Conservation (phyloP, 108 stramenopile species). For the Cyclostephanos invisitatus region DNA sequence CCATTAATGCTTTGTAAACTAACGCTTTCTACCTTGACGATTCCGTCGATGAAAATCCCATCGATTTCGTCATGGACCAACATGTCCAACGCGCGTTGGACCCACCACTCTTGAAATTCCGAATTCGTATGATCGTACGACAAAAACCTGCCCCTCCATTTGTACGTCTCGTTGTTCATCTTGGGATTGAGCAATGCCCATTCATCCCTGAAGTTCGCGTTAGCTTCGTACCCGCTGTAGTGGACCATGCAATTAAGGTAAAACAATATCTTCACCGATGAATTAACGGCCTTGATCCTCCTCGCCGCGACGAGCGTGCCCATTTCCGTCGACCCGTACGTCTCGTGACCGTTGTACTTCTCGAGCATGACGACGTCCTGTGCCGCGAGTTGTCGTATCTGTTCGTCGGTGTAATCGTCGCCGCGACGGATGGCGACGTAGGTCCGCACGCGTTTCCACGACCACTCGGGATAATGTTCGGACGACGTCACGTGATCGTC, state of each 20-base stretch:
- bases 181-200: constrained; percentile 24
- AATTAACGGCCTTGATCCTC: constrained; percentile 30
- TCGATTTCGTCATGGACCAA: constrained; percentile 34
- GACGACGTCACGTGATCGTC: constrained; percentile 6
- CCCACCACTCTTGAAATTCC: constrained; percentile 48
- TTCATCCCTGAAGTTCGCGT: constrained; percentile 22
- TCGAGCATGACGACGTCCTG: constrained; percentile 46
- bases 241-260: constrained; percentile 48
- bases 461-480: constrained; percentile 28
- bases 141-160: constrained; percentile 23
- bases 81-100: constrained; percentile 39
- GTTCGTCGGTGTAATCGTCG: constrained; percentile 24
- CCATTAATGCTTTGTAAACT: neutral
- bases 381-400: constrained; percentile 23
- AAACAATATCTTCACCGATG: constrained; percentile 41
- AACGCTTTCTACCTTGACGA: constrained; percentile 8
- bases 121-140: constrained; percentile 40
- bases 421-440: constrained; percentile 33
- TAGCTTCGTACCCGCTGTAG: constrained; percentile 34
- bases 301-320: constrained; percentile 37
- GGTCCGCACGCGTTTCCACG: constrained; percentile 38
- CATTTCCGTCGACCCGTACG: constrained; percentile 29
- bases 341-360: constrained; percentile 35
- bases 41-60: constrained; percentile 47
- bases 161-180: constrained; percentile 2